Evolutionary conservation across 1,139 yeast genomes (phyloP).

Genomic region (Candida tropicalis): DNA sequence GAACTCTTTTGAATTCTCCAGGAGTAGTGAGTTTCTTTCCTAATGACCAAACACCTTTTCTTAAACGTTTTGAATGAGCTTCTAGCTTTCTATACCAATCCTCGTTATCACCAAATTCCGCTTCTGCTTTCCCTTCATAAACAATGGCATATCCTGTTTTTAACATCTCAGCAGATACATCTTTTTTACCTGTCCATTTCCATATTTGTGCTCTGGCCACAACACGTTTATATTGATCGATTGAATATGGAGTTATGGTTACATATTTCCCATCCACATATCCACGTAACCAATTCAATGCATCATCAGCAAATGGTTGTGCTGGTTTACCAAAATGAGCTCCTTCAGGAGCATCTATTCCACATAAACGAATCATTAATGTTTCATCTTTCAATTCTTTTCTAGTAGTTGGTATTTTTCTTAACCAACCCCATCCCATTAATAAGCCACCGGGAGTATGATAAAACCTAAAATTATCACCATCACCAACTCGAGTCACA

Average conservation of each 20-base stretch:
- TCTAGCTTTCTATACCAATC: slow-evolving; percentile 60
- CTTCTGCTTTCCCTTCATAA: slow-evolving; percentile 79
- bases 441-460: slow-evolving; percentile 92
- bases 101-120: slow-evolving; percentile 84
- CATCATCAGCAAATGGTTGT: slow-evolving; percentile 86
- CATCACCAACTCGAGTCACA: slow-evolving; percentile 94
- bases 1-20: slow-evolving; percentile 69
- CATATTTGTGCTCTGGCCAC: slow-evolving; percentile 80
- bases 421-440: slow-evolving; percentile 94
- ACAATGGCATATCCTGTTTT: slow-evolving; percentile 82
- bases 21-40: slow-evolving; percentile 65
- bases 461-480: slow-evolving; percentile 88
- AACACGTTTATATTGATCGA: slow-evolving; percentile 88
- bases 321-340: slow-evolving; percentile 95
- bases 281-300: slow-evolving; percentile 70
- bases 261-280: slow-evolving; percentile 68
- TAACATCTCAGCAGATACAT: slow-evolving; percentile 87
- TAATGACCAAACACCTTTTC: slow-evolving; percentile 74
- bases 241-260: slow-evolving; percentile 71
- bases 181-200: slow-evolving; percentile 74
- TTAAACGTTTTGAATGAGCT: slow-evolving; percentile 53
- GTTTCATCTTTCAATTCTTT: slow-evolving; percentile 58
- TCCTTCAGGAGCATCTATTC: slow-evolving; percentile 98
- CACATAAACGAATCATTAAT: slow-evolving; percentile 75
- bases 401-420: slow-evolving; percentile 50